phyloP scores from a whole-genome alignment of 306 rosid genomes.

The Dryas octopetala region DNA sequence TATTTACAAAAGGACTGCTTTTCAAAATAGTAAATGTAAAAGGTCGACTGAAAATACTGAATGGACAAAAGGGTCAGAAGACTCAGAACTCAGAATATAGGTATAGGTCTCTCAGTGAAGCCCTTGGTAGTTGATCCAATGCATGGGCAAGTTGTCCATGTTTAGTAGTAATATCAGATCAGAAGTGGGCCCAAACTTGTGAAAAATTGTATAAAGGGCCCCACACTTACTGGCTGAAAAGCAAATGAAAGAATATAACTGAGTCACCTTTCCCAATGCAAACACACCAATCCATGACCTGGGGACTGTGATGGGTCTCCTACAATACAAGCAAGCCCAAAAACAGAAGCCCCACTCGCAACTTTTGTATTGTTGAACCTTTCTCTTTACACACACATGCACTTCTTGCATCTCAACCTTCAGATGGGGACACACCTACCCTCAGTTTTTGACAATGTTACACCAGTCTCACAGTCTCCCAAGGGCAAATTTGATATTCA shows the following conservation, averaged over 20 bases:
- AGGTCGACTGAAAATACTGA: too few species aligned
- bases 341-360: slow-evolving; percentile 13
- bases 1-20: too few species aligned
- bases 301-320: background rate
- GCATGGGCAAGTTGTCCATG: background rate
- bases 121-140: background rate
- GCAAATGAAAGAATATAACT: slow-evolving; percentile 42
- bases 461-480: background rate
- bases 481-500: too few species aligned
- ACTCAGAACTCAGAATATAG: too few species aligned
- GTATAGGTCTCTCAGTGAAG: background rate
- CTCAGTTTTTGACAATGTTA: background rate
- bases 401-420: background rate
- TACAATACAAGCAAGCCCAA: background rate
- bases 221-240: slow-evolving; percentile 41
- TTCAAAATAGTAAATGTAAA: too few species aligned
- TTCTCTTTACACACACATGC: slow-evolving; percentile 30
- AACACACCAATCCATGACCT: slow-evolving; percentile 23
- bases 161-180: background rate
- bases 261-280: slow-evolving; percentile 22
- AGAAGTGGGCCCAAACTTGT: slow-evolving; percentile 17
- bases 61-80: too few species aligned
- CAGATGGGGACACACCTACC: background rate
- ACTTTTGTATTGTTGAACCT: background rate
- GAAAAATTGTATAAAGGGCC: background rate